Evolutionary conservation across 2,329 filamentous ascomycete species (phyloP).

Genomic region (Thelonectria discophora): DNA sequence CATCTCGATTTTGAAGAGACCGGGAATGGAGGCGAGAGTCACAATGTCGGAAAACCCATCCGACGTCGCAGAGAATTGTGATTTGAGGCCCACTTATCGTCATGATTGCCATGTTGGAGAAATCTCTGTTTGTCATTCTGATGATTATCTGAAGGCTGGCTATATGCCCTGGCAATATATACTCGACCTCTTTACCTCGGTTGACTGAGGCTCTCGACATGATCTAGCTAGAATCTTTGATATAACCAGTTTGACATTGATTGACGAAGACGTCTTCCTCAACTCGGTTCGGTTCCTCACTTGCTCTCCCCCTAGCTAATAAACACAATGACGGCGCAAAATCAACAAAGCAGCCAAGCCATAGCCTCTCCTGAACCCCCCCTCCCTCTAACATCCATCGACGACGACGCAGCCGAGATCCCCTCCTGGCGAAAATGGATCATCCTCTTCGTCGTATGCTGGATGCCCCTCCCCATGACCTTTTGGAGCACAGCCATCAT

Average conservation of each 20-base stretch:
- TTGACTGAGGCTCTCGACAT: not conserved
- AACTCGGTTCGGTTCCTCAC: no score
- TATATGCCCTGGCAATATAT: not conserved
- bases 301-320: not conserved
- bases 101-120: slow-evolving; percentile 4
- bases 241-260: no score
- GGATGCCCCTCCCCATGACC: slow-evolving; percentile 43
- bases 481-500: slow-evolving; percentile 42
- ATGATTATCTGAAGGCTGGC: no score
- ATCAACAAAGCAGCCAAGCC: slow-evolving; percentile 23
- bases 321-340: slow-evolving; percentile 23
- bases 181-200: not conserved
- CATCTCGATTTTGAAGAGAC: not conserved
- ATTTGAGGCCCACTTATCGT: slow-evolving; percentile 13
- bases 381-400: slow-evolving; percentile 26
- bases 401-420: slow-evolving; percentile 35
- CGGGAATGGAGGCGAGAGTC: slow-evolving; percentile 22
- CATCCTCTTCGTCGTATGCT: slow-evolving; percentile 42
- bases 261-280: no score
- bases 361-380: slow-evolving; percentile 8
- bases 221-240: not conserved
- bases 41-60: slow-evolving; percentile 4
- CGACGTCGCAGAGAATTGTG: slow-evolving; percentile 17
- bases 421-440: slow-evolving; percentile 41
- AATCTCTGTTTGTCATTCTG: not conserved